Conservation (phyloP, 164 flowering plant species). For the Nymphaea colorata region DNA sequence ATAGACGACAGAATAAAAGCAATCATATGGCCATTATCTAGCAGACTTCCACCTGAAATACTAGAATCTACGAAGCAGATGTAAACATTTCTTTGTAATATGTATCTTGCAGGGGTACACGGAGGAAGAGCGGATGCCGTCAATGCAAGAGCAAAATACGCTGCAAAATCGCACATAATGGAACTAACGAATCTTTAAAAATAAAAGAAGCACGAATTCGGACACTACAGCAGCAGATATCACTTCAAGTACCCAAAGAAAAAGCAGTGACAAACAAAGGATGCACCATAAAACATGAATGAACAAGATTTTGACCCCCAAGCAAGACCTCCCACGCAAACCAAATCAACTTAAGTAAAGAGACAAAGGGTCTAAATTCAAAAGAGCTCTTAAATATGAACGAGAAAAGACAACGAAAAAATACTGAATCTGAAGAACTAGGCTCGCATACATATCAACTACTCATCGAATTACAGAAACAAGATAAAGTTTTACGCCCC, state of each 20-base stretch:
- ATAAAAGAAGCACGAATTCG: background rate
- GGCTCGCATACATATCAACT: background rate
- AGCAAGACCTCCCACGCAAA: background rate
- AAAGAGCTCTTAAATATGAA: background rate
- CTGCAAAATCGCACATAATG: background rate
- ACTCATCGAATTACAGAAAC: background rate
- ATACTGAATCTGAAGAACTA: too few relatives aligned
- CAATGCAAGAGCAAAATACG: background rate
- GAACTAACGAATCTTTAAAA: background rate
- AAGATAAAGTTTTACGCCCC: background rate
- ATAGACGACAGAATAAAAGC: background rate
- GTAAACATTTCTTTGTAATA: background rate
- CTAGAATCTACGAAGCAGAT: background rate
- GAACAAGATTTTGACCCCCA: background rate
- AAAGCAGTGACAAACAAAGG: background rate
- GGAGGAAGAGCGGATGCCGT: background rate
- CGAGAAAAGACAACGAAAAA: background rate
- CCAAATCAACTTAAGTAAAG: background rate
- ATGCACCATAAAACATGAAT: background rate
- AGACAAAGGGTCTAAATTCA: background rate
- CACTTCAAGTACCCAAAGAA: background rate
- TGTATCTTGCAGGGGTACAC: background rate
- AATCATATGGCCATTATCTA: background rate
- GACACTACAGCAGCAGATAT: background rate
- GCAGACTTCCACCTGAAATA: background rate